Conservation (phyloP, 805 yeast genomes). For the Pichia thaimueangensis region DNA sequence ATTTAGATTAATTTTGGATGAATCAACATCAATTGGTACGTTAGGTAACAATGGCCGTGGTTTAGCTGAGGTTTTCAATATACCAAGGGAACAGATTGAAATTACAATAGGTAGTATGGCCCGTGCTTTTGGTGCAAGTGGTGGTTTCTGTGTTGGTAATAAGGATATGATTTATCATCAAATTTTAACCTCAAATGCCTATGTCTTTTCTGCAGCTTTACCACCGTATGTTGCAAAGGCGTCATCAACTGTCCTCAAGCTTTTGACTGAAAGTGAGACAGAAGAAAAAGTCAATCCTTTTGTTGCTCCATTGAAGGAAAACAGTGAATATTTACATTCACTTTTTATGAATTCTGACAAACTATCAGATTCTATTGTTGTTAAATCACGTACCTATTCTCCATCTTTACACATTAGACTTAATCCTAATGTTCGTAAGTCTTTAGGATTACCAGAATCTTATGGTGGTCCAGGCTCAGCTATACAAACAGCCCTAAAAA, state of each 20-base stretch:
- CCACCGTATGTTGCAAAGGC: conserved; percentile 85
- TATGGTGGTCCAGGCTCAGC: conserved; percentile 42
- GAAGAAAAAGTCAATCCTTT: conserved; percentile 33
- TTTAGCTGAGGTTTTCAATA: conserved; percentile 61
- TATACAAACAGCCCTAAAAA: conserved; percentile 38
- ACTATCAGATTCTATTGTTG: conserved; percentile 35
- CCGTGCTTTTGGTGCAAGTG: conserved; percentile 72
- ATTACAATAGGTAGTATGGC: conserved; percentile 87
- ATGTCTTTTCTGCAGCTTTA: conserved; percentile 88
- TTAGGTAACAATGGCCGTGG: conserved; percentile 86
- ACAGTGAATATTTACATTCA: conserved; percentile 34
- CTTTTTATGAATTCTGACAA: conserved; percentile 35
- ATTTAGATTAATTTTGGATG: conserved; percentile 83
- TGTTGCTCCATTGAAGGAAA: conserved; percentile 34
- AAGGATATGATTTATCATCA: conserved; percentile 83
- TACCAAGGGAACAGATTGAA: conserved; percentile 69
- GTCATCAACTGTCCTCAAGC: conserved; percentile 40
- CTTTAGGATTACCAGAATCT: conserved; percentile 40
- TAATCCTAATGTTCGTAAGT: conserved; percentile 37
- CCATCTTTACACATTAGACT: conserved; percentile 68
- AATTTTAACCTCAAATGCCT: conserved; percentile 82
- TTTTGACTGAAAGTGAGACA: conserved; percentile 35
- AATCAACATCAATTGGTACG: conserved; percentile 78
- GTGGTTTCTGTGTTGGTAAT: conserved; percentile 91
- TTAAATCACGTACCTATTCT: conserved; percentile 53